A percentile compares a stretch with the other conserved stretches of the same genome.
Conservation (phyloP, 139 green algal genomes). For the Picochlorum sp. region DNA sequence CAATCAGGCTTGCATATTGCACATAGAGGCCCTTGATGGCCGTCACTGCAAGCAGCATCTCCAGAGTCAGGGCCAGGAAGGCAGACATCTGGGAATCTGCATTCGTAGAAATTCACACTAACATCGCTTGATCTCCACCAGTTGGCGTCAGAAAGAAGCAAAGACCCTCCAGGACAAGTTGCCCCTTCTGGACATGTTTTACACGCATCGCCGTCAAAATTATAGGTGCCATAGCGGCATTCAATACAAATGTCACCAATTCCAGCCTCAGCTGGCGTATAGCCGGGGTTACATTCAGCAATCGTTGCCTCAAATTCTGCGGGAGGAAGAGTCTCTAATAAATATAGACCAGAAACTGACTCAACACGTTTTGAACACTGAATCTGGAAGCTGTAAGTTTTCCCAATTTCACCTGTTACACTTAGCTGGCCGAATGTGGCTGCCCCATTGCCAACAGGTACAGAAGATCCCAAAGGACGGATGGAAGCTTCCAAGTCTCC, state of each 20-base stretch:
- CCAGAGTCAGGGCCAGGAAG: slow-evolving; percentile 2
- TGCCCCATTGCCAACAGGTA: too few species aligned
- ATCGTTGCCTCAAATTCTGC: neutral
- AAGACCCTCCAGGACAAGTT: slow-evolving; percentile 4
- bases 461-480: too few species aligned
- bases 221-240: slow-evolving; percentile 12
- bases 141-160: neutral
- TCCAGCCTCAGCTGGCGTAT: neutral
- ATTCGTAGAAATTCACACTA: slow-evolving; percentile 7
- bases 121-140: slow-evolving; percentile 8
- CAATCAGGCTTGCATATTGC: slow-evolving; percentile 8
- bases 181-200: slow-evolving; percentile 14
- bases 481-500: too few species aligned
- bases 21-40: slow-evolving; percentile 24
- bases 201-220: slow-evolving; percentile 7
- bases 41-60: slow-evolving; percentile 9
- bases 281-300: slow-evolving; percentile 5
- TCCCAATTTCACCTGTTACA: too few species aligned
- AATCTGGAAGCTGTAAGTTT: too few species aligned
- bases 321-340: neutral
- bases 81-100: slow-evolving; percentile 8
- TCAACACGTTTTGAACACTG: too few species aligned
- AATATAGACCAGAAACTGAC: neutral
- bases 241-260: slow-evolving; percentile 5
- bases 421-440: too few species aligned